Conservation (phyloP, 768 basidiomycete species). For the Russula ochroleuca region DNA sequence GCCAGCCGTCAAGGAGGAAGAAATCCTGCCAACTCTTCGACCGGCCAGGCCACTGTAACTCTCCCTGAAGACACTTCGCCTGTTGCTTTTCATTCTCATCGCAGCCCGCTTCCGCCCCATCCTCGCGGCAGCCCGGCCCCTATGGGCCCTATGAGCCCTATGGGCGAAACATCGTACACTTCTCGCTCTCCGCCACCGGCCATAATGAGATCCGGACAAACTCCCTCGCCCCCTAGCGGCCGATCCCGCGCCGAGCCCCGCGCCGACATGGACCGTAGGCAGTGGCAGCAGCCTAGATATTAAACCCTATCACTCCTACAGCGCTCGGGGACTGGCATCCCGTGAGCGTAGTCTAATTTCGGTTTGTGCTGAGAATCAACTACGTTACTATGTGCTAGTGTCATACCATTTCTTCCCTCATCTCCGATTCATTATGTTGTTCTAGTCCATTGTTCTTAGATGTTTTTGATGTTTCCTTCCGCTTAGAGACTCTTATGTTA, state of each 20-base stretch:
- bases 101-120: too few relatives aligned
- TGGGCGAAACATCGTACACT: conserved; percentile 9
- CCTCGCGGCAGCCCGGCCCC: too few relatives aligned
- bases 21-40: neutral
- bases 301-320: conserved; percentile 18
- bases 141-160: too few relatives aligned
- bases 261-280: conserved; percentile 5
- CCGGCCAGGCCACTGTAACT: neutral
- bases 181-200: conserved; percentile 23
- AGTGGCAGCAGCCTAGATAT: conserved; percentile 13
- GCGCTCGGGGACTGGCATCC: conserved; percentile 24
- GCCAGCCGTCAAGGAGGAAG: conserved; percentile 25
- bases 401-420: conserved; percentile 23
- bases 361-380: conserved; percentile 14
- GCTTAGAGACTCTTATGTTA: conserved; percentile 8
- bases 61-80: conserved; percentile 9
- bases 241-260: conserved; percentile 13
- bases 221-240: conserved; percentile 25
- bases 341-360: conserved; percentile 15
- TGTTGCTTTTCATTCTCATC: neutral
- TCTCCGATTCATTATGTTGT: conserved; percentile 23
- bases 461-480: conserved; percentile 10
- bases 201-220: conserved; percentile 13
- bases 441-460: conserved; percentile 15
- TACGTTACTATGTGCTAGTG: conserved; percentile 24